Conservation (phyloP, 192 early-diverging fungal species). For the Linnemannia elongata region DNA sequence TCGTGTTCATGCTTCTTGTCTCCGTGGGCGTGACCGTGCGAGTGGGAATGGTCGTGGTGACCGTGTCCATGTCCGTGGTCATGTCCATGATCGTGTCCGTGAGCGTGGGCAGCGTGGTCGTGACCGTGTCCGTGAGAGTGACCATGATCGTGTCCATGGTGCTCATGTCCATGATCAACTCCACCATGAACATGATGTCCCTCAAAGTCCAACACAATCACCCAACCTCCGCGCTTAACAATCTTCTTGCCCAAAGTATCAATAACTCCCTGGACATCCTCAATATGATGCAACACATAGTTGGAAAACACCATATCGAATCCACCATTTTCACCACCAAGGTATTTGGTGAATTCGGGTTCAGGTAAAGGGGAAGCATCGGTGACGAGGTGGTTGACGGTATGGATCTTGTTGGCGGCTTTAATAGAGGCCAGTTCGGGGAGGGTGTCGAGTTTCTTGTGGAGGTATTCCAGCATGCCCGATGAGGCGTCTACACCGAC, state of each 20-base stretch:
- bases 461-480: slow-evolving; percentile 22
- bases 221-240: slow-evolving; percentile 36
- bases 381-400: slow-evolving; percentile 37
- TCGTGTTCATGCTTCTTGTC: background rate
- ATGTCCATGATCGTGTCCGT: slow-evolving; percentile 13
- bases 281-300: slow-evolving; percentile 53
- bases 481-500: slow-evolving; percentile 43
- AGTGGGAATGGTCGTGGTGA: background rate
- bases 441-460: slow-evolving; percentile 28
- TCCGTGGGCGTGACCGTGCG: background rate
- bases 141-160: slow-evolving; percentile 1
- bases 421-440: slow-evolving; percentile 19
- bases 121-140: slow-evolving; percentile 13
- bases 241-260: slow-evolving; percentile 21
- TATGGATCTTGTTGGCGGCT: slow-evolving; percentile 20
- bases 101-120: slow-evolving; percentile 5
- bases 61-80: slow-evolving; percentile 13
- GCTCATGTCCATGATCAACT: slow-evolving; percentile 16
- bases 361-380: slow-evolving; percentile 26
- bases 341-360: slow-evolving; percentile 15
- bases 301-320: slow-evolving; percentile 35
- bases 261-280: slow-evolving; percentile 22
- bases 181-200: slow-evolving; percentile 7
- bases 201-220: slow-evolving; percentile 28
- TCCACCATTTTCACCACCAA: slow-evolving; percentile 9